Evolutionary conservation across 1,284 basidiomycete genomes (phyloP).

Genomic region (Thelephora terrestris): DNA sequence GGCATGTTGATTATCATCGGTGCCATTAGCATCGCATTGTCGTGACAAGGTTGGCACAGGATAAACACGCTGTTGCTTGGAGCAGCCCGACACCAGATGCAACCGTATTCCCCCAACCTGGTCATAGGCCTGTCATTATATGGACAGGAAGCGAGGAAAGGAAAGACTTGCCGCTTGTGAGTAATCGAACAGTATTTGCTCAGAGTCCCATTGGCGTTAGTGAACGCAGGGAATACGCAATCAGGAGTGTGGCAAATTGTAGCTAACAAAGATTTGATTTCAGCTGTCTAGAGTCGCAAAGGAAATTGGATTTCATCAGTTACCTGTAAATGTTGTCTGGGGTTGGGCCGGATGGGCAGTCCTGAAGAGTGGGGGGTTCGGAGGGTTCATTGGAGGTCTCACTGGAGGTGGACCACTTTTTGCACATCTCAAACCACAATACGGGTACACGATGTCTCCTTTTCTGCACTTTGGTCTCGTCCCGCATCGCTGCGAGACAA

Average conservation of each 20-base stretch:
- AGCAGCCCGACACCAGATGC: conserved; percentile 43
- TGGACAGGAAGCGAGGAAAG: neutral
- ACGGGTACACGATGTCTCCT: conserved; percentile 5
- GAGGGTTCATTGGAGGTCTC: neutral
- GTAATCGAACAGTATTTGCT: conserved; percentile 38
- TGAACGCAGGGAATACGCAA: neutral
- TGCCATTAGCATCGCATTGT: conserved; percentile 39
- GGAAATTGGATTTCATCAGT: neutral
- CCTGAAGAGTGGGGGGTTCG: too few species aligned
- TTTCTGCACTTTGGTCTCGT: conserved; percentile 7
- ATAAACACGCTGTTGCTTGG: conserved; percentile 45
- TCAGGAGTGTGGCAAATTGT: neutral
- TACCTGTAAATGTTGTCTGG: too few species aligned
- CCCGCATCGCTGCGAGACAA: conserved; percentile 8
- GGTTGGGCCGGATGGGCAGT: too few species aligned
- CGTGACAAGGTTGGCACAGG: conserved; percentile 42
- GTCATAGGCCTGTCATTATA: neutral
- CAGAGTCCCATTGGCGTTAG: neutral
- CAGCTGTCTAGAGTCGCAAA: neutral
- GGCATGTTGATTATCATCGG: conserved; percentile 50
- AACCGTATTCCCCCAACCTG: conserved; percentile 31
- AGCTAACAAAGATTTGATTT: neutral
- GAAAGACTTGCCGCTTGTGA: conserved; percentile 34
- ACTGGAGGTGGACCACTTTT: neutral
- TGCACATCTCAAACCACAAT: conserved; percentile 13